Evolutionary conservation across 1,284 basidiomycete species (phyloP).

Genomic region (Leccinum subrobustum): DNA sequence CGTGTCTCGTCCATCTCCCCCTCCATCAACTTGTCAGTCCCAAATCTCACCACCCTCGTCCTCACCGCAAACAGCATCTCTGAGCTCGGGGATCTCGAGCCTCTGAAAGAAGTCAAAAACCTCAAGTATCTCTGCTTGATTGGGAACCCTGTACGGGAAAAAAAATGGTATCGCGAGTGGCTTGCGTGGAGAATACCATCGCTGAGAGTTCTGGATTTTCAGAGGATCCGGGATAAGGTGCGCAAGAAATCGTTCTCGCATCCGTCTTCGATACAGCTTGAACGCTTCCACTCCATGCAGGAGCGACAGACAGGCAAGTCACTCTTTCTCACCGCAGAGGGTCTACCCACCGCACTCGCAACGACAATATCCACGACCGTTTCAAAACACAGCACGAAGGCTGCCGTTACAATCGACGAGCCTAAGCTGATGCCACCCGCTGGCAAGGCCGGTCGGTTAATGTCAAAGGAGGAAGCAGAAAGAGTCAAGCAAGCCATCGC

Average conservation of each 20-base stretch:
- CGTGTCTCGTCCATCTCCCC: constrained; percentile 81
- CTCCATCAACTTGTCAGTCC: constrained; percentile 79
- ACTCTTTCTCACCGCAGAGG: constrained; percentile 75
- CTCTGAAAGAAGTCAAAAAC: constrained; percentile 75
- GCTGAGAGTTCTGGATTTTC: constrained; percentile 94
- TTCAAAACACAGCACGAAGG: constrained; percentile 61
- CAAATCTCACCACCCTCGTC: constrained; percentile 78
- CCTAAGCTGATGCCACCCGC: constrained; percentile 59
- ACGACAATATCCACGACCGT: constrained; percentile 74
- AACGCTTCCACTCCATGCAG: constrained; percentile 40
- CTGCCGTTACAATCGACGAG: constrained; percentile 63
- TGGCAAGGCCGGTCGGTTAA: constrained; percentile 75
- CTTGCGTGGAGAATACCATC: constrained; percentile 79
- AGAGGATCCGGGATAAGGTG: constrained; percentile 94
- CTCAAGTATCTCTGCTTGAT: constrained; percentile 83
- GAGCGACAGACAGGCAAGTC: constrained; percentile 75
- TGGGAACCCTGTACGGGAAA: constrained; percentile 91
- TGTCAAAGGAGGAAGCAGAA: constrained; percentile 92
- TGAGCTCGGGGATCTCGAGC: constrained; percentile 82
- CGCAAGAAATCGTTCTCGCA: constrained; percentile 39
- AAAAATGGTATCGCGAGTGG: constrained; percentile 97
- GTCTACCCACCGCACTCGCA: constrained; percentile 79
- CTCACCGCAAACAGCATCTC: constrained; percentile 77
- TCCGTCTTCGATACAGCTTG: constrained; percentile 25
- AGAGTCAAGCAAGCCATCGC: constrained; percentile 90